Percentiles rank a stretch among this genome's conserved stretches.
Conservation (phyloP, 2,329 filamentous ascomycete genomes). For the Claviceps purpurea region DNA sequence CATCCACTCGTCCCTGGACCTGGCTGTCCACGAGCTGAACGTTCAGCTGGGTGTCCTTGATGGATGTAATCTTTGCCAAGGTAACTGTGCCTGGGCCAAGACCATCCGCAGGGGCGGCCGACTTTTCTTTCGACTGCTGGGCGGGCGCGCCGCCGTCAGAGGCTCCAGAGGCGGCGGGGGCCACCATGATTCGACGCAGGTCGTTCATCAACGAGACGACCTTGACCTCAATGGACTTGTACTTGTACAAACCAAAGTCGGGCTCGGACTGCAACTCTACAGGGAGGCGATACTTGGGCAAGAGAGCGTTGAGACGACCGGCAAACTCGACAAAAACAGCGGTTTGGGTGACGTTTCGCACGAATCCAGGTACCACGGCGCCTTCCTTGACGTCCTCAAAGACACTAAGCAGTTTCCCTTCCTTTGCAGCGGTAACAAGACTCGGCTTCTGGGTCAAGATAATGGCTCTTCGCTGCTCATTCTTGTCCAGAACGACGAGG, state of each 20-base stretch:
- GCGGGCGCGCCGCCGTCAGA: slow-evolving; percentile 32
- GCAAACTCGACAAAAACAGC: slow-evolving; percentile 85
- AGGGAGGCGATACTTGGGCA: slow-evolving; percentile 67
- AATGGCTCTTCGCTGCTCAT: slow-evolving; percentile 62
- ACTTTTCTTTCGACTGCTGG: slow-evolving; percentile 19
- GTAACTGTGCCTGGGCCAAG: slow-evolving; percentile 58
- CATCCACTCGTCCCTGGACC: slow-evolving; percentile 81
- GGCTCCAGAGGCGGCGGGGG: slow-evolving; percentile 32
- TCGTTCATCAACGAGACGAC: slow-evolving; percentile 60
- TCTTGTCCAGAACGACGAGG: slow-evolving; percentile 77
- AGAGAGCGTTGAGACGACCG: slow-evolving; percentile 59
- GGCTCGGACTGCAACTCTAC: slow-evolving; percentile 53
- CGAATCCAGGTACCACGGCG: slow-evolving; percentile 59
- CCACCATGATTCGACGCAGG: slow-evolving; percentile 52
- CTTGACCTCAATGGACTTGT: slow-evolving; percentile 61
- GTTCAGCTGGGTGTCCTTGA: slow-evolving; percentile 88
- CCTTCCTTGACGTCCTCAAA: slow-evolving; percentile 63
- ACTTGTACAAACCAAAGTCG: slow-evolving; percentile 66
- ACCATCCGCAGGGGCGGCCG: slow-evolving; percentile 45
- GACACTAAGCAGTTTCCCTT: slow-evolving; percentile 54
- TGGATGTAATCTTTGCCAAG: slow-evolving; percentile 65
- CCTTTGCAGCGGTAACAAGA: slow-evolving; percentile 60
- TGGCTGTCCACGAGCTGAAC: slow-evolving; percentile 62
- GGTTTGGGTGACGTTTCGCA: slow-evolving; percentile 69
- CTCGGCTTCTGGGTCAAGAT: slow-evolving; percentile 72